Evolutionary conservation across 73 alveolate species (phyloP), one percentile per base, ranked within the genome.

Genomic region (Uronychia binucleata): DNA sequence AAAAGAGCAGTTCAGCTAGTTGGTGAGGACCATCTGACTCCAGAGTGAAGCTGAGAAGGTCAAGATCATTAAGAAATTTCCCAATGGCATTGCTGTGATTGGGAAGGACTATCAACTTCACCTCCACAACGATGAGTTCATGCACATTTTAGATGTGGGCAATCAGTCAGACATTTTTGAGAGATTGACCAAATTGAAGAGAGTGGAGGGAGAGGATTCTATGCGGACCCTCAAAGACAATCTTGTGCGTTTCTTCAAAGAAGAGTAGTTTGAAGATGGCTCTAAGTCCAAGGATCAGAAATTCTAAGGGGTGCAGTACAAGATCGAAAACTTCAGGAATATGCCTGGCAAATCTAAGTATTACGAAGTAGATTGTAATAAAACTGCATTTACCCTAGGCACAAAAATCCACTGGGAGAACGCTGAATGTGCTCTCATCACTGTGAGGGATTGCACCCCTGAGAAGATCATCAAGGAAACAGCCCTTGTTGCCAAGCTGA

Each of bases 401-500:
- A 46, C 67, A 11, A 19, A 5, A 46, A 46, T 46, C 5, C 5
- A 19, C n/a, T 46, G 67, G 67, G 67, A 46, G 19, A 19, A 46
- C n/a, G 19, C 67, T 46, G n/a, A 75, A 28, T 75, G 81, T 30
- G 27, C 30, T 28, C 27, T 75, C 31, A 1, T 75, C 27, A 26
- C 32, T 5, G 19, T 75, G 1, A 75, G 58, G 27, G 81, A 75
- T 30, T 26, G 19, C 1, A 75, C 81, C 1, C 32, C 81, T 26
- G 81, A 75, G 28, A 75, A 75, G 30, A 8, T 75, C 5, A 30
- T 75, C 26, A 26, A 75, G 81, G 81, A 75, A 32, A 28, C 28
- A 75, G 35, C 28, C 81, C 32, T 26, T 58, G 58, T 75, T 28
- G 81, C 25, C 27, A 75, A 75, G 27, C 59, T 75, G 1, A 75